Evolutionary conservation across 2,329 filamentous ascomycete genomes (phyloP), one percentile per base, ranked within the genome.

Genomic region (Calonectria leucothoes): DNA sequence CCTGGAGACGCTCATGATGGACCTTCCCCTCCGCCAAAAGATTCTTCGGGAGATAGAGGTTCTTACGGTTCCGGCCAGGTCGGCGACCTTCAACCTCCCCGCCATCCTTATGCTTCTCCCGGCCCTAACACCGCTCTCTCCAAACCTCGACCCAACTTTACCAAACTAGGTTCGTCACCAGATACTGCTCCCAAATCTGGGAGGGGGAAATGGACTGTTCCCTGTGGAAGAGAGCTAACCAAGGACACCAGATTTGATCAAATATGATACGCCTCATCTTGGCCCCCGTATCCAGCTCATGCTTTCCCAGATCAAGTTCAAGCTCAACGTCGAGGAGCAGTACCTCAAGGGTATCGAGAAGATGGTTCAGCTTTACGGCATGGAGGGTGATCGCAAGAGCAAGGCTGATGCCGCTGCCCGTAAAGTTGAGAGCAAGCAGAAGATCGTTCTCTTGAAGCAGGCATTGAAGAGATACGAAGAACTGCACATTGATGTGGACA

Each of bases 311-410:
- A 93, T 99, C 76, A 95, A 98, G 85, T 99, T 99, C 88, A 99
- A 99, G 87, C 91, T 99, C 74, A 98, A 97, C 78, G 97, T 99
- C 33, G 97, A 99, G 84, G 98, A 98, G 83, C 97, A 99, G 86
- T 99, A 99, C 86, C 95, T 98, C 78, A 97, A 98, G 82, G 97
- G 97, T 75, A 97, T 99, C 79, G 97, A 99, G 86, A 99, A 99
- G 88, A 98, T 99, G 97, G 95, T 98, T 59, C 95, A 97, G 83
- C 89, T 99, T 42, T 99, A 99, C 83, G 93, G 97, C 83, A 97
- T 98, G 90, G 97, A 98, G 84, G 96, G 97, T 35, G 97, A 99
- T 83, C 93, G 96, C 79, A 98, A 98, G 88, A 98, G 96, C 87
- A 95, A 94, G 83, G 93, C 94, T 71, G 97, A 99, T 84, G 97